Evolutionary conservation across 495 filamentous ascomycete genomes (phyloP), one percentile per base, ranked within the genome.

Genomic region (Tuber umbilicatum): DNA sequence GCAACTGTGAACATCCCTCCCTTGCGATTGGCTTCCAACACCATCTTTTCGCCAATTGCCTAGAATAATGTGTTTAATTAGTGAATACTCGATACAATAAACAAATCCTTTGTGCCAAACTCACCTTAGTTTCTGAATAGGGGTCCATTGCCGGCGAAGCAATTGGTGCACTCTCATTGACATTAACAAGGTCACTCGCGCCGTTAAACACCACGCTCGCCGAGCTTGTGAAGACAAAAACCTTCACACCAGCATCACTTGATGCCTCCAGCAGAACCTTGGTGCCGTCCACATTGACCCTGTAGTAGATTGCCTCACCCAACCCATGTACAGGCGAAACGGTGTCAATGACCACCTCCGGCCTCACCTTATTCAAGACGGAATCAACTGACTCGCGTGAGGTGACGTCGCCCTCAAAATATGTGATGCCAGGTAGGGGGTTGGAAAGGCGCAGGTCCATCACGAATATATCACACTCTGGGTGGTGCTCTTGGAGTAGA

Each of bases 271-370:
- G 84, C 31, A 98, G 85, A 31, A 86, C 91, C 77, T 88, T 89
- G 0, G 94, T 97, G 27, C 95, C 95, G 35, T 92, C 91, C 1
- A 99, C 93, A 83, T 98, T 99, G 76, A 99, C 95, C 85, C 92
- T 94, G 73, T 88, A 86, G 84, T 90, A 91, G 1, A 93, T 76
- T 76, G 89, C 90, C 70, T 89, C 84, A 3, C 84, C 84, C 71
- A 87, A 85, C 40, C 85, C 86, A 38, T 88, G 86, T 7, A 88
- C 85, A 3, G 93, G 92, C 6, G 91, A 91, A n/a, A 94, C 96
- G 17, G 95, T 98, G 84, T 99, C 94, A 76, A 98, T 95, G 60
- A 99, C 91, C 17, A 95, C 89, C 78, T 93, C 89, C n/a, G 96
- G 93, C 83, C 89, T 90, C 64, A 90, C 85, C 71, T 88, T 87